phyloP scores from a whole-genome alignment of 495 filamentous ascomycete genomes.

The Penicillium dipodomyicola region DNA sequence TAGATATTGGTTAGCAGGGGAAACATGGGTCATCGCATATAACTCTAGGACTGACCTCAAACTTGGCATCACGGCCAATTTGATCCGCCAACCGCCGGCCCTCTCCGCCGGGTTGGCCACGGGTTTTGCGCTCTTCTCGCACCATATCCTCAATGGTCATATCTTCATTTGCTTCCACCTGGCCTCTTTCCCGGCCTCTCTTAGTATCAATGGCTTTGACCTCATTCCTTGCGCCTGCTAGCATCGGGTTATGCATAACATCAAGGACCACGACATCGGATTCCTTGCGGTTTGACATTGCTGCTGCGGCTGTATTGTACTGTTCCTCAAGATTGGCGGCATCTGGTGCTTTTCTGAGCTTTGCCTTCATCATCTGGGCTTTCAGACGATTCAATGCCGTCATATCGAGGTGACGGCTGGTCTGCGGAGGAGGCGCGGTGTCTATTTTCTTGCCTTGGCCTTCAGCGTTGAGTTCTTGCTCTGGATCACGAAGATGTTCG shows the following conservation, averaged over 20 bases:
- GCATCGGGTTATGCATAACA: slow-evolving; percentile 83
- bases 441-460: slow-evolving; percentile 45
- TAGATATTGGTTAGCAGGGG: slow-evolving; percentile 36
- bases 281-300: slow-evolving; percentile 56
- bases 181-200: slow-evolving; percentile 73
- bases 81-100: slow-evolving; percentile 80
- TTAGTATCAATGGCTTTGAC: slow-evolving; percentile 72
- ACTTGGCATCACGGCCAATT: slow-evolving; percentile 89
- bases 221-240: slow-evolving; percentile 72
- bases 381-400: slow-evolving; percentile 85
- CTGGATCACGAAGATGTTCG: slow-evolving; percentile 34
- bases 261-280: slow-evolving; percentile 74
- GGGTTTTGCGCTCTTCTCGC: slow-evolving; percentile 80
- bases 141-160: slow-evolving; percentile 98
- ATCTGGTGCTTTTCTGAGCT: slow-evolving; percentile 70
- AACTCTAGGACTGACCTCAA: slow-evolving; percentile 54
- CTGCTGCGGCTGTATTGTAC: slow-evolving; percentile 70
- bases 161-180: slow-evolving; percentile 86
- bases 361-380: slow-evolving; percentile 92
- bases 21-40: neutral
- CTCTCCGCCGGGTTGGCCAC: slow-evolving; percentile 76
- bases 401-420: slow-evolving; percentile 58
- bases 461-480: slow-evolving; percentile 45
- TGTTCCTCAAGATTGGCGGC: slow-evolving; percentile 76
- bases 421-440: slow-evolving; percentile 36